Percentiles rank a stretch among this genome's conserved stretches.
These are phyloP conservation scores for Geotrichum carabidarum DNA, from an alignment of 1,139 yeast genomes.

Conservation along the genomic window DNA sequence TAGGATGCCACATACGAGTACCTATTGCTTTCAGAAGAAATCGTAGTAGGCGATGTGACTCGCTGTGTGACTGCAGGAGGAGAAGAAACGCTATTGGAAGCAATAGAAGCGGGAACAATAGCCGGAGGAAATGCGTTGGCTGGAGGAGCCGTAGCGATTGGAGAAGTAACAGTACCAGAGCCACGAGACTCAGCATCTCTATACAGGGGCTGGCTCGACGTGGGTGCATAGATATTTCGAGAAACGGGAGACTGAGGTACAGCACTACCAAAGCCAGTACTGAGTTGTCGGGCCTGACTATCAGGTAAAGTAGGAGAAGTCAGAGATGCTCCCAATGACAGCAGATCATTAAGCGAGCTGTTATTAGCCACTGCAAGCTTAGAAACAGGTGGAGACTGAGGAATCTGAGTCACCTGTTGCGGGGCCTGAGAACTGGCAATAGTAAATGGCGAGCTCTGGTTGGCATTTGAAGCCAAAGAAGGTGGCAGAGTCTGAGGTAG, in stretches of 20 bases:
- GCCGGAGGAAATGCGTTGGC: neutral
- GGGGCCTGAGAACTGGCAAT: constrained; percentile 18
- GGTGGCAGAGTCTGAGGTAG: constrained; percentile 55
- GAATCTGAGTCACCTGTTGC: constrained; percentile 21
- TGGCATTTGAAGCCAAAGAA: constrained; percentile 22
- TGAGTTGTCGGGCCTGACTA: constrained; percentile 22
- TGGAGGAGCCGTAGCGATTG: neutral
- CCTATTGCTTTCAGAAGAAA: neutral
- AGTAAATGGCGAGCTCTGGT: neutral
- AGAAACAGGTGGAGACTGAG: constrained; percentile 24
- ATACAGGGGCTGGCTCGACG: constrained; percentile 54
- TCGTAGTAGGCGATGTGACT: neutral
- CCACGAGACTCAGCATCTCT: too few species aligned
- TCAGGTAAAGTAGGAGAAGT: constrained; percentile 29
- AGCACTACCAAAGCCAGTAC: constrained; percentile 16
- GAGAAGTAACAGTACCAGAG: neutral
- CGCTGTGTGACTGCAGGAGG: neutral
- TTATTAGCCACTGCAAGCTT: constrained; percentile 29
- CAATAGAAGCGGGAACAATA: neutral
- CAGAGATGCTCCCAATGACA: constrained; percentile 40
- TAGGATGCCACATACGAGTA: constrained; percentile 8
- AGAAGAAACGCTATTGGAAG: neutral
- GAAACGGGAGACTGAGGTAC: constrained; percentile 34
- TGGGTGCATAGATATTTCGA: constrained; percentile 49
- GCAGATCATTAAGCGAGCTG: constrained; percentile 32